Evolutionary conservation across 2,329 filamentous ascomycete species (phyloP), one percentile per base, ranked within the genome.

Genomic region (Cryphonectria japonica): DNA sequence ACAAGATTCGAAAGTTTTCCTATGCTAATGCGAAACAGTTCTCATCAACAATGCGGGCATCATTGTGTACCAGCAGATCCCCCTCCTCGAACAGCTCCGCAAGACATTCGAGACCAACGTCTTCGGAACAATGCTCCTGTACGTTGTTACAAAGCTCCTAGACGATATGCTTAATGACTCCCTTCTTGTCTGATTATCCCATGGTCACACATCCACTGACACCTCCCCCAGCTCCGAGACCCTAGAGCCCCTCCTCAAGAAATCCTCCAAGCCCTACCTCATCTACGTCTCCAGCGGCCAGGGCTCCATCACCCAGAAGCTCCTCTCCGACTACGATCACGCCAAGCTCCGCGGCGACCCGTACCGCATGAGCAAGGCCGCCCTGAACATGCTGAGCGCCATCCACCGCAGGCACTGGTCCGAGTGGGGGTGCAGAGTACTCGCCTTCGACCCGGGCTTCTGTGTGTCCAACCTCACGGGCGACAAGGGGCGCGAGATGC

Each of bases 361-460:
- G 3, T 82, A 81, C 70, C 78, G 79, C 41, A 78, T 80, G 73
- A 79, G 77, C 75, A 82, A 82, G 74, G 74, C 80, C 0, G 80
- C 80, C 0, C 59, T 82, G n/a, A 80, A 82, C 73, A 80, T 82
- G 81, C 57, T 80, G 3, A 74, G 79, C 1, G 78, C 75, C 32
- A 77, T 77, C 66, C 76, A 80, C 71, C 67, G 75, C 61, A 71
- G 75, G 50, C 72, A 77, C 41, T 79, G 73, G 60, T 74, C 71
- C 22, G 75, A 77, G 7, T 78, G 77, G 77, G 75, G 75, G 0
- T 79, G 78, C 52, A 79, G 75, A 69, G 78, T 80, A 11, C 77
- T 77, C 57, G 73, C 78, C 1, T 80, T 78, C 32, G 78, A 78
- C 43, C 80, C 80, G 7, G 81, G 79, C 1, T 80, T 73, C 37